These are phyloP conservation scores for Fraxinus albicans DNA, from an alignment of 305 asterid species.

Conservation along the genomic window DNA sequence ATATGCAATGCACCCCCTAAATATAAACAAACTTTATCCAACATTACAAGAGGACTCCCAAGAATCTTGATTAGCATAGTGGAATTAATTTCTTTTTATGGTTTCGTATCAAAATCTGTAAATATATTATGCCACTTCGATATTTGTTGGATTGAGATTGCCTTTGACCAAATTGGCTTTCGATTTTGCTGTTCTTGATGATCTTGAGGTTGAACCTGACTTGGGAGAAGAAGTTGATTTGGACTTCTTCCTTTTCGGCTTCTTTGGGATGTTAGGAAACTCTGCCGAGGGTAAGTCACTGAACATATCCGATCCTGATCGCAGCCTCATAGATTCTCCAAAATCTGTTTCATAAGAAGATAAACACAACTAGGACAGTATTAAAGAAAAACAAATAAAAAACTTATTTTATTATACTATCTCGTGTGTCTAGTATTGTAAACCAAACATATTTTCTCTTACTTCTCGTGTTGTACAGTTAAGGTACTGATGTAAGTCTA, in stretches of 20 bases:
- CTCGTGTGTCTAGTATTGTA: not conserved
- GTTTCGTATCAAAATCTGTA: not conserved
- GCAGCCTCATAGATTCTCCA: slow-evolving; percentile 48
- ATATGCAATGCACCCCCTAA: not conserved
- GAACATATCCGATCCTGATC: slow-evolving; percentile 40
- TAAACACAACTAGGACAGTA: not conserved
- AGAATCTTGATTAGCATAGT: not conserved
- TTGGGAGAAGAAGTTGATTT: slow-evolving; percentile 35
- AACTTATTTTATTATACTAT: not conserved
- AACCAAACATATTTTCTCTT: not conserved
- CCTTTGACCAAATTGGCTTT: slow-evolving; percentile 44
- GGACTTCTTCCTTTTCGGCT: slow-evolving; percentile 60
- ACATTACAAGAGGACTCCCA: not conserved
- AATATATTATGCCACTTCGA: slow-evolving; percentile 23
- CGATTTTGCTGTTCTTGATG: slow-evolving; percentile 47
- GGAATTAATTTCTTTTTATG: not conserved
- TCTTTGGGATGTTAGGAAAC: slow-evolving; percentile 41
- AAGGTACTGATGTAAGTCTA: not conserved
- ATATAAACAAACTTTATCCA: not conserved
- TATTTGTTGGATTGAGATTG: slow-evolving; percentile 13
- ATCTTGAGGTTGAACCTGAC: slow-evolving; percentile 36
- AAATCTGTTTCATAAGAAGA: slow-evolving; percentile 37
- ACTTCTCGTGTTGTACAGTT: slow-evolving; percentile 21
- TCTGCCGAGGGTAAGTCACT: slow-evolving; percentile 38
- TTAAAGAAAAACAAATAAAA: not conserved